These are phyloP conservation scores for Gardenia jasminoides DNA, from an alignment of 257 asterid species.

Conservation along the genomic window DNA sequence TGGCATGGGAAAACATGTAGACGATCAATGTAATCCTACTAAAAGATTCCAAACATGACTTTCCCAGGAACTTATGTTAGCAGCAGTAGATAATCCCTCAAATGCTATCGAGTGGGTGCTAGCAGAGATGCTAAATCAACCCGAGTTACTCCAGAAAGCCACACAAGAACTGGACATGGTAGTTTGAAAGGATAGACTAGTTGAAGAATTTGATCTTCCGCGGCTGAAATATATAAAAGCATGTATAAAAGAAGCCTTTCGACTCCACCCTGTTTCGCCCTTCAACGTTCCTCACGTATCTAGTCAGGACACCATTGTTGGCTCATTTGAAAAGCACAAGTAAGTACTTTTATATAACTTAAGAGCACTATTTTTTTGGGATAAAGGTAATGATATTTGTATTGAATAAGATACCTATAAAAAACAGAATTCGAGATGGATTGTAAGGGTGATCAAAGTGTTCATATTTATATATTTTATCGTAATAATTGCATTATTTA, in stretches of 20 bases:
- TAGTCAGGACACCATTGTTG: neutral
- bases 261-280: slow-evolving; percentile 20
- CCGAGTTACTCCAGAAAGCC: slow-evolving; percentile 4
- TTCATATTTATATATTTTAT: too few species aligned
- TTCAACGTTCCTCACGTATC: slow-evolving; percentile 21
- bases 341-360: too few species aligned
- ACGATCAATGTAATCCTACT: too few species aligned
- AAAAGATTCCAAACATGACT: too few species aligned
- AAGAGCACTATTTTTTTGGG: too few species aligned
- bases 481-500: too few species aligned
- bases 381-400: too few species aligned
- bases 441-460: too few species aligned
- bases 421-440: too few species aligned
- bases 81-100: slow-evolving; percentile 10
- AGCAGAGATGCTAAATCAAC: slow-evolving; percentile 17
- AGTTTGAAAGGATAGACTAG: slow-evolving; percentile 17
- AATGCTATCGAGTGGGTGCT: slow-evolving; percentile 12
- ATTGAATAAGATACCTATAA: too few species aligned
- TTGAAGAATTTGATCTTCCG: slow-evolving; percentile 21
- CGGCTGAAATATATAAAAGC: slow-evolving; percentile 18
- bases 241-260: slow-evolving; percentile 16
- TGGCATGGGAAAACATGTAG: too few species aligned
- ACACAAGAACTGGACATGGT: slow-evolving; percentile 7
- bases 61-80: slow-evolving; percentile 3
- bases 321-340: too few species aligned